A percentile compares a stretch with the other conserved stretches of the same genome.
phyloP scores from a whole-genome alignment of 768 basidiomycete species.

The Galerina sulciceps region DNA sequence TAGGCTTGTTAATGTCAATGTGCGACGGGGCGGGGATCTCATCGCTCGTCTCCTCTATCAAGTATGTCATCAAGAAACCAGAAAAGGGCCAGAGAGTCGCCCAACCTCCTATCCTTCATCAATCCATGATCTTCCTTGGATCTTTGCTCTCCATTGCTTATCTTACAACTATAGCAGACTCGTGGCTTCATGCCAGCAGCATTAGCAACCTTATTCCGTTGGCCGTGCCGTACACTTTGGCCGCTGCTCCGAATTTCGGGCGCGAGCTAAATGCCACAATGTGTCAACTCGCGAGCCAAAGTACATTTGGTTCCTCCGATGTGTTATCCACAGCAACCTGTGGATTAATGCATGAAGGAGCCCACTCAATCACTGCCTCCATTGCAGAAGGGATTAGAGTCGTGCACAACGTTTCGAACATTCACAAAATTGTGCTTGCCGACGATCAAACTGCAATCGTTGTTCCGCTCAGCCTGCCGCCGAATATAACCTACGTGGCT shows the following conservation, averaged over 20 bases:
- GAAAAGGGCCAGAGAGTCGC: neutral
- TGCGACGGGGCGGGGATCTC: neutral
- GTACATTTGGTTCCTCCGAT: no score
- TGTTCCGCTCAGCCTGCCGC: neutral
- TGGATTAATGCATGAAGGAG: no score
- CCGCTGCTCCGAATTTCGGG: neutral
- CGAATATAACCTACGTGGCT: neutral
- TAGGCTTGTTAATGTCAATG: conserved; percentile 1
- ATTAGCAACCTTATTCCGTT: neutral
- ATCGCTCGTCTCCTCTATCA: no score
- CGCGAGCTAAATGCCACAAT: conserved; percentile 3
- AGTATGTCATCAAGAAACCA: no score
- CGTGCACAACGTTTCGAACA: neutral
- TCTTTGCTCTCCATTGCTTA: neutral
- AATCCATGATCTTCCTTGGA: neutral
- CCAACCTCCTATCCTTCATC: neutral
- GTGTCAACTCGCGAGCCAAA: neutral
- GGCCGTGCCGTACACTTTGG: neutral
- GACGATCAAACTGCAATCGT: conserved; percentile 2
- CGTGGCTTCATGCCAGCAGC: conserved; percentile 6
- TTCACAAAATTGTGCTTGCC: neutral
- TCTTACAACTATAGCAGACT: neutral
- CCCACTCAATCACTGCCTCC: neutral
- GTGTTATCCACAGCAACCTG: no score
- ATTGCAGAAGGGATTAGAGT: neutral